phyloP scores from a whole-genome alignment of 352 stramenopile species.

The Pythium brassicae region DNA sequence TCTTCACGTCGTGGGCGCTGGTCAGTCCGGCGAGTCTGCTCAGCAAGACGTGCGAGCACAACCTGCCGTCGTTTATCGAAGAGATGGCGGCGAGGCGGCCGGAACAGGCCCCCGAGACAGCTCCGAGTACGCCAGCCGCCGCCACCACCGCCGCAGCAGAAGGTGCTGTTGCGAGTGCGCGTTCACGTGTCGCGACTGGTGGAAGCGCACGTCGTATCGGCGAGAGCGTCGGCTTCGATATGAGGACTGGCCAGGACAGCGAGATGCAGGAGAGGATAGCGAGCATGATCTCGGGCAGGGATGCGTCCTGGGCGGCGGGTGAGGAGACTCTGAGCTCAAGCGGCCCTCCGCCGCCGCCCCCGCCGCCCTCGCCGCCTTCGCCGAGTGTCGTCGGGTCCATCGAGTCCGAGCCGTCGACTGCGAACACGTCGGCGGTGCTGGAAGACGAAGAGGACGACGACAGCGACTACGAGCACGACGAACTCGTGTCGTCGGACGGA shows the following conservation, averaged over 20 bases:
- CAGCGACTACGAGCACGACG: constrained; percentile 82
- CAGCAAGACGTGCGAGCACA: constrained; percentile 73
- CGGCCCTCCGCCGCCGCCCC: too few species aligned
- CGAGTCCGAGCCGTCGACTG: constrained; percentile 7
- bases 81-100: constrained; percentile 21
- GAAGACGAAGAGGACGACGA: constrained; percentile 60
- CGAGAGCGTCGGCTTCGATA: too few species aligned
- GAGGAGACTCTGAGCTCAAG: too few species aligned
- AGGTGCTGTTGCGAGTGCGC: neutral
- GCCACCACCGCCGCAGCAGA: neutral
- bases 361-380: neutral
- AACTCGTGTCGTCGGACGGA: constrained; percentile 67
- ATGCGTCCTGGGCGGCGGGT: neutral
- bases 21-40: constrained; percentile 60
- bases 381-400: neutral
- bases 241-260: too few species aligned
- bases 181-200: neutral
- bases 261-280: too few species aligned
- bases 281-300: too few species aligned
- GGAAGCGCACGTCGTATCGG: too few species aligned
- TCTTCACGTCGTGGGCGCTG: constrained; percentile 83
- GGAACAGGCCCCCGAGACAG: constrained; percentile 7
- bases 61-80: constrained; percentile 74
- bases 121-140: neutral
- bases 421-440: constrained; percentile 7